These are phyloP conservation scores for Trypanosoma platydactyli DNA, from an alignment of 208 protist species.

Conservation along the genomic window DNA sequence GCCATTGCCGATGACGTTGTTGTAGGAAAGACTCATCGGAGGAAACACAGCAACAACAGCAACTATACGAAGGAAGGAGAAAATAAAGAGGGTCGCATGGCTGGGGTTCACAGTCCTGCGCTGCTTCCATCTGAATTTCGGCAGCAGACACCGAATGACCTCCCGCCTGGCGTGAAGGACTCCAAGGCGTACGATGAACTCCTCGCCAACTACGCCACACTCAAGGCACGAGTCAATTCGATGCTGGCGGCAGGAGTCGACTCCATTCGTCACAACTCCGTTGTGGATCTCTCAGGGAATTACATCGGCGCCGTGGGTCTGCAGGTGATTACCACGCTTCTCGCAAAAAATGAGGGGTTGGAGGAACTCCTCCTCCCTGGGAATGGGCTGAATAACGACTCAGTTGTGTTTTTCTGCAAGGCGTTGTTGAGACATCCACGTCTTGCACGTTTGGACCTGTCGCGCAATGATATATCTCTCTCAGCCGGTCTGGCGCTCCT, in stretches of 20 bases:
- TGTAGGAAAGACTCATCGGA: not conserved
- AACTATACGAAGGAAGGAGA: not conserved
- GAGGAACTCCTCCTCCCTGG: conserved; percentile 43
- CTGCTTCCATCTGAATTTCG: conserved; percentile 22
- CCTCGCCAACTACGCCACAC: conserved; percentile 54
- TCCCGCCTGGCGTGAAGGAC: conserved; percentile 14
- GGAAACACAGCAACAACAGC: not conserved
- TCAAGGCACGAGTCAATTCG: conserved; percentile 68
- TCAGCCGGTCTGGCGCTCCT: conserved; percentile 71
- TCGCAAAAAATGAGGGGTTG: conserved; percentile 61
- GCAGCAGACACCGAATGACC: not conserved
- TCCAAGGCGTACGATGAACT: conserved; percentile 45
- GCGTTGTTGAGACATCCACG: conserved; percentile 52
- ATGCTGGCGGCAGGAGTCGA: conserved; percentile 40
- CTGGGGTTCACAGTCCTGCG: conserved; percentile 12
- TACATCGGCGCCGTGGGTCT: conserved; percentile 76
- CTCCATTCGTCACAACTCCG: conserved; percentile 31
- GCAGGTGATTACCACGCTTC: conserved; percentile 68
- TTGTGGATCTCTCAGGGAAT: conserved; percentile 67
- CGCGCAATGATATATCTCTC: conserved; percentile 72
- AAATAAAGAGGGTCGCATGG: conserved; percentile 9
- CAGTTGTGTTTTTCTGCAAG: conserved; percentile 77
- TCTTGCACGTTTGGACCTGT: conserved; percentile 65
- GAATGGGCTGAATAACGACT: conserved; percentile 83
- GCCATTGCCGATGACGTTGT: not conserved